phyloP scores from a whole-genome alignment of 306 rosid species.

The Alnus rubra region DNA sequence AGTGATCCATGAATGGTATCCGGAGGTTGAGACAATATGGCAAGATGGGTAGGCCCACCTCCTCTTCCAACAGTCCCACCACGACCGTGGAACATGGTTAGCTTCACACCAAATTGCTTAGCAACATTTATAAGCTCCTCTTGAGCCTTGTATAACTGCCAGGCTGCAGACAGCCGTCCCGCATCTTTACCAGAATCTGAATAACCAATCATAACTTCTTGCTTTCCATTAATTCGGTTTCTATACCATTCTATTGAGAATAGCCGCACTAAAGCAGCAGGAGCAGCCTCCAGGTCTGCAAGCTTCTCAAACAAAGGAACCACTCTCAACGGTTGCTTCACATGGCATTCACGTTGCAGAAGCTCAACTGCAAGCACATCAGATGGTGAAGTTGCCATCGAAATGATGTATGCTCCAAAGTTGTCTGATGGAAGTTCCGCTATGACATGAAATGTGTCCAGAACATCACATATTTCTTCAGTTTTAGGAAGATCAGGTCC shows the following conservation, averaged over 20 bases:
- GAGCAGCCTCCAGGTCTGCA: constrained; percentile 90
- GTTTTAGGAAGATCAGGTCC: constrained; percentile 93
- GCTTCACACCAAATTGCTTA: constrained; percentile 77
- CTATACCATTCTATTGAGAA: constrained; percentile 88
- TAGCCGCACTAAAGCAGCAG: constrained; percentile 87
- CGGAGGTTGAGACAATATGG: constrained; percentile 95
- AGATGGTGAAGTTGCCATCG: constrained; percentile 95
- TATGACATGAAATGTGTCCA: constrained; percentile 82
- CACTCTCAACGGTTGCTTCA: constrained; percentile 77
- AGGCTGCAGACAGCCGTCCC: constrained; percentile 92
- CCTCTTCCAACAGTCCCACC: constrained; percentile 99
- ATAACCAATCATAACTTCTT: constrained; percentile 99
- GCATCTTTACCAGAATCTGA: constrained; percentile 99
- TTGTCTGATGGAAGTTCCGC: constrained; percentile 89
- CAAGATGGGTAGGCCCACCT: constrained; percentile 99
- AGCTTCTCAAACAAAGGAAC: constrained; percentile 97
- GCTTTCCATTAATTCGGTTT: constrained; percentile 79
- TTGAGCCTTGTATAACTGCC: constrained; percentile 98
- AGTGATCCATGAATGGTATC: constrained; percentile 94
- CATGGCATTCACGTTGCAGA: constrained; percentile 84
- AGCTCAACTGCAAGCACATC: constrained; percentile 97
- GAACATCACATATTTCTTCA: constrained; percentile 87
- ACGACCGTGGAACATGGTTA: constrained; percentile 97
- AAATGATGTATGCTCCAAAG: constrained; percentile 96
- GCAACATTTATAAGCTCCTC: constrained; percentile 94